phyloP scores from a whole-genome alignment of 192 early-diverging fungal species.

The Backusella sp. region DNA sequence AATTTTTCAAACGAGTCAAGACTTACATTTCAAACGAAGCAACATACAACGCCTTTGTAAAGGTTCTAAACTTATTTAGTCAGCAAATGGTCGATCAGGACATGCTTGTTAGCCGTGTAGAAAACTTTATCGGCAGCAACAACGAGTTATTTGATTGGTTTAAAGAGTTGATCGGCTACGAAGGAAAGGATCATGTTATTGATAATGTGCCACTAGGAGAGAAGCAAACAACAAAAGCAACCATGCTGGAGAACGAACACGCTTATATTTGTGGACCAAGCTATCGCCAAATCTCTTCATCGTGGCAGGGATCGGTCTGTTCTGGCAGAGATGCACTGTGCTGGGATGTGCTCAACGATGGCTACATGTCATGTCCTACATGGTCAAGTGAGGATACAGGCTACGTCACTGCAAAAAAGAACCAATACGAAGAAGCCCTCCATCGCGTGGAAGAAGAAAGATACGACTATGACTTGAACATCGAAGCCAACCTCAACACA shows the following conservation, averaged over 20 bases:
- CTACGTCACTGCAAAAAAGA: slow-evolving; percentile 89
- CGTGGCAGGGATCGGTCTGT: slow-evolving; percentile 55
- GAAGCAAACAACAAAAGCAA: slow-evolving; percentile 15
- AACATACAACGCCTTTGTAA: slow-evolving; percentile 94
- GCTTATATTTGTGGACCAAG: slow-evolving; percentile 58
- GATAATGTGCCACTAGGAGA: slow-evolving; percentile 60
- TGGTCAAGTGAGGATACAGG: slow-evolving; percentile 87
- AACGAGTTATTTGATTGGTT: slow-evolving; percentile 92
- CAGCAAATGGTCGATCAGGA: slow-evolving; percentile 91
- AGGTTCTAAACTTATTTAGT: slow-evolving; percentile 90
- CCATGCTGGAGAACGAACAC: slow-evolving; percentile 17
- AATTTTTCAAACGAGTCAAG: slow-evolving; percentile 93
- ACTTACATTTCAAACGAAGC: slow-evolving; percentile 79
- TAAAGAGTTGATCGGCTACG: slow-evolving; percentile 82
- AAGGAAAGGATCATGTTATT: slow-evolving; percentile 65
- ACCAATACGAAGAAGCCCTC: slow-evolving; percentile 85
- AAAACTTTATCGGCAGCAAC: slow-evolving; percentile 79
- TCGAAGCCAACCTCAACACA: slow-evolving; percentile 86
- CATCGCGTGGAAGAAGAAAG: slow-evolving; percentile 93
- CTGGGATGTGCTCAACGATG: slow-evolving; percentile 93
- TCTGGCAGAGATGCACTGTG: slow-evolving; percentile 89
- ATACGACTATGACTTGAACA: slow-evolving; percentile 93
- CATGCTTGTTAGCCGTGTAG: slow-evolving; percentile 83
- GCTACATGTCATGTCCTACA: slow-evolving; percentile 90
- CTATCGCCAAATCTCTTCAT: slow-evolving; percentile 44